A percentile compares a stretch with the other conserved stretches of the same genome.
Evolutionary conservation across 768 basidiomycete species (phyloP).

Genomic region (Termitomyces sp.): DNA sequence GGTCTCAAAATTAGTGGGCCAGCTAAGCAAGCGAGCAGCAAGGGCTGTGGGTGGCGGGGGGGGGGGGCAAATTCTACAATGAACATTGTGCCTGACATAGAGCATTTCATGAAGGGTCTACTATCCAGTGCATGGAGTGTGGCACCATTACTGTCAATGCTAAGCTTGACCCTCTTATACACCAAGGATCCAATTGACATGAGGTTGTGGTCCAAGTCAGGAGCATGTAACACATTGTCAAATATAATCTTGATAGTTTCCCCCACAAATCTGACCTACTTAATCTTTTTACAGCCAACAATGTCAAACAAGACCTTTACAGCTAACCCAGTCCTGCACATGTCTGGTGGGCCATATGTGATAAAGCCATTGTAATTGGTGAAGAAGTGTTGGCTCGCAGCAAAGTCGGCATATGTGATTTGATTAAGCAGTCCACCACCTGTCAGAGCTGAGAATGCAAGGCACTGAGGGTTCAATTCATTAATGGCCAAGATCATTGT

Average conservation of each 20-base stretch:
- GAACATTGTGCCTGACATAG: too few species aligned
- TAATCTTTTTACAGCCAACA: background rate
- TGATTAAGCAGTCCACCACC: background rate
- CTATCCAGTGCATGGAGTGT: too few species aligned
- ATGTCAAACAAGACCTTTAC: background rate
- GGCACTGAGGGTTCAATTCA: too few species aligned
- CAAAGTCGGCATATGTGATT: background rate
- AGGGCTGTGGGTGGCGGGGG: too few species aligned
- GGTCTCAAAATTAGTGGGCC: too few species aligned
- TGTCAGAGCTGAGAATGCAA: background rate
- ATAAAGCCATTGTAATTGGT: background rate
- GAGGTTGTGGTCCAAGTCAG: background rate
- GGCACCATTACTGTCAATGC: too few species aligned
- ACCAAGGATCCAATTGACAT: background rate
- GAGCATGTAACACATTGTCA: too few species aligned
- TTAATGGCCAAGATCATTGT: too few species aligned
- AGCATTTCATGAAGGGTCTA: too few species aligned
- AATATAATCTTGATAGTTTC: background rate
- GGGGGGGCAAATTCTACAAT: fast-evolving
- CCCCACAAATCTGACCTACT: background rate
- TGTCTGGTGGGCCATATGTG: background rate
- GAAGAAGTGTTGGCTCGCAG: background rate
- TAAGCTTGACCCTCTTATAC: too few species aligned
- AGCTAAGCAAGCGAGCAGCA: too few species aligned
- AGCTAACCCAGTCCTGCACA: background rate